These are phyloP conservation scores for Daucus carota DNA, from an alignment of 129 eudicot genomes.

Conservation along the genomic window DNA sequence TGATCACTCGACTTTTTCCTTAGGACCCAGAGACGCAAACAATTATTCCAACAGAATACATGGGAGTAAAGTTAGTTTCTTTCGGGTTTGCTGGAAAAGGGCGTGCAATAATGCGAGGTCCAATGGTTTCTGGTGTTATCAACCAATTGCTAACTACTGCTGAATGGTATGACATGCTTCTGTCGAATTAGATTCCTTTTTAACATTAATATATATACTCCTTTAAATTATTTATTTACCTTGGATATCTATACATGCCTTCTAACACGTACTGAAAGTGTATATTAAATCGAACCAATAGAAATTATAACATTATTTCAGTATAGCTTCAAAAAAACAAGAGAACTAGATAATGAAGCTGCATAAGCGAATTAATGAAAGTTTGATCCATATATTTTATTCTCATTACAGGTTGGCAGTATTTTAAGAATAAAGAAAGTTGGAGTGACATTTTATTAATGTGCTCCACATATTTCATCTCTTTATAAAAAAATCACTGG, in stretches of 20 bases:
- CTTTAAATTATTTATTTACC: background rate
- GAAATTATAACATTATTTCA: background rate
- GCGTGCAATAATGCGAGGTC: constrained; percentile 99
- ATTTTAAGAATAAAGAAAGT: background rate
- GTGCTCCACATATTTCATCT: background rate
- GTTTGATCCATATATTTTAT: background rate
- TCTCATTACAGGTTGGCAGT: background rate
- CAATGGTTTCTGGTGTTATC: constrained; percentile 99
- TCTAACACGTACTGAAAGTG: background rate
- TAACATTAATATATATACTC: background rate
- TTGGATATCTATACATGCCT: background rate
- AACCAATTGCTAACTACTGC: constrained; percentile 90
- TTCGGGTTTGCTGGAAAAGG: constrained; percentile 99
- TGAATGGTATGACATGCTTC: constrained; percentile 65
- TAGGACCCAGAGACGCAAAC: constrained; percentile 89
- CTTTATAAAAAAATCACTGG: background rate
- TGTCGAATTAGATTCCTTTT: background rate
- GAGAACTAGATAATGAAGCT: background rate
- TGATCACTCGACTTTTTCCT: constrained; percentile 11
- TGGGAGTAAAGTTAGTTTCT: constrained; percentile 95
- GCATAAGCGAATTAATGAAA: background rate
- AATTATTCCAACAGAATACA: constrained; percentile 93
- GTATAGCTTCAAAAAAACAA: background rate
- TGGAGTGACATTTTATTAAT: background rate
- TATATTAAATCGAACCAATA: background rate